Evolutionary conservation across 2,329 filamentous ascomycete species (phyloP), one percentile per base, ranked within the genome.

Genomic region (Aspergillus novoparasiticus): DNA sequence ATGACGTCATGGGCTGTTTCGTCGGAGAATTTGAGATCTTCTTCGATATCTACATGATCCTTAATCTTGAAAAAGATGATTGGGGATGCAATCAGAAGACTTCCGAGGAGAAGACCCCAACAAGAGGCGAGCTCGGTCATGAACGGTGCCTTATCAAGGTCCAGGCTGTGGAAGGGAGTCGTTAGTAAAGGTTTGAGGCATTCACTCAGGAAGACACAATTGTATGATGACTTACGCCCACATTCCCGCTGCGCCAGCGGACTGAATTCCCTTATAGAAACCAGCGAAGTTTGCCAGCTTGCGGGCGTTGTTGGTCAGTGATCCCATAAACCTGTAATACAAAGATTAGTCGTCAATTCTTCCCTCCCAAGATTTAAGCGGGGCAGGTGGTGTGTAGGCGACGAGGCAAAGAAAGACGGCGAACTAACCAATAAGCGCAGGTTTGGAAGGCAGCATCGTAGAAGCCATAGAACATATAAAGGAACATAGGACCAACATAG

Each of bases 371-470:
- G 41, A 39, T n/a, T 23, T 16, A 14, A 23, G 12, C 14, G 30
- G 30, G 30, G 30, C 14, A 19, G 30, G 19, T 14, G 41, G 28
- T 41, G 16, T 0, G 48, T 23, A 43, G 26, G 26, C 46, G 43
- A 53, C 51, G 19, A 12, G 21, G 21, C 26, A 26, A 32, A 28
- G 12, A 10, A 54, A 32, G 32, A 11, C 10, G 23, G n/a, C n/a
- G 4, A 6, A 75, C 83, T 70, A 76, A 86, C 94, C 94, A 97
- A 84, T 98, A 97, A 57, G 94, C 89, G 72, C 84, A 89, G 0
- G 93, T 94, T 82, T 98, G 94, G 90, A 93, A 97, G 60, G 89
- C 87, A 50, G 94, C 92, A 76, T 97, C 94, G 71, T 89, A 95
- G 78, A 95, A 90, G 46, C 93, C 93, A 76, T 95, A 96, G 79